Base-by-base conservation (phyloP, 2,329 filamentous ascomycete species). In the Phoma herbarum region DNA sequence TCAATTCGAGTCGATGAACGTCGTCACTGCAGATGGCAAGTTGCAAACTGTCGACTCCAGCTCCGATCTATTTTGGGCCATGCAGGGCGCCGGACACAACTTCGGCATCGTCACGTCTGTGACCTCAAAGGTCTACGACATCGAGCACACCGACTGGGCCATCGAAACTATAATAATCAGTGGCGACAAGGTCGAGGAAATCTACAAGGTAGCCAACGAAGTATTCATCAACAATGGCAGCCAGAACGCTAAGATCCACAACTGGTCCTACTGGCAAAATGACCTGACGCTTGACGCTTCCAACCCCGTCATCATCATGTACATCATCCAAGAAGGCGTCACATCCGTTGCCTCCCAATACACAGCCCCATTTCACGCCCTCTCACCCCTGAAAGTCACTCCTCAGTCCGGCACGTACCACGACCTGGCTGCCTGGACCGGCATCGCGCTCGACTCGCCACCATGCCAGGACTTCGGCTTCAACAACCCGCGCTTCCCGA, bases 11-110 rank as follows among this genome's bases (percentile, higher is more conserved):
- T 82, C 81, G 0, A 72, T 84, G 73, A 79, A 83, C 22, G 65
- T 87, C 1, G 83, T 86, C 0, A 76, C 85, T 0, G 82, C 83
- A 5, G 73, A 84, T 59, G 84, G 85, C 14, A 77, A 69, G 10
- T 58, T 70, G 7, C 80, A 75, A 0, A 71, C 83, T 1, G 69
- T 79, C 53, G 68, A 73, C n/a, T 29, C 49, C 2, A 72, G 74
- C 8, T 79, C 80, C 0, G 84, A 87, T 33, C 78, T 87, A 9
- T 87, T 79, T 68, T 88, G 84, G 85, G 85, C 77, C 1, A 78
- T 87, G 63, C 77, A 78, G 47, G 85, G 85, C 4, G 85, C 84
- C 2, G 85, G 84, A 1, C 82, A 86, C 58, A 87, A 86, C 70
- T 86, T 87, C 57, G 85, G 85, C 39, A 80, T 87, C 52, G 81